phyloP scores from a whole-genome alignment of 2,329 filamentous ascomycete species.

The Byssochlamys sp. region DNA sequence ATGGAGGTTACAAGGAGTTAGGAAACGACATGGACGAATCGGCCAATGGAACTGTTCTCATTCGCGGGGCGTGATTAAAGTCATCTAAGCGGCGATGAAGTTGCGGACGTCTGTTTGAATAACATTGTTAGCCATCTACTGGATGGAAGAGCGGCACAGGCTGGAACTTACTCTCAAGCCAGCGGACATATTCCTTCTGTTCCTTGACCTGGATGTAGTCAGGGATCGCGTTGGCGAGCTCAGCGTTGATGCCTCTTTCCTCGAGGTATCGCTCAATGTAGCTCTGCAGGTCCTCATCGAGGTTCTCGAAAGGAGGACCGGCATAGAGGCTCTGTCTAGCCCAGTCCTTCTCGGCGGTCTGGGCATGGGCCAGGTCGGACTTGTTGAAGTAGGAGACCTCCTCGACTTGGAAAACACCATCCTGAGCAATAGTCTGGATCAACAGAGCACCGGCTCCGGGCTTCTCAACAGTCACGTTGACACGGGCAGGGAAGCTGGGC shows the following conservation, averaged over 20 bases:
- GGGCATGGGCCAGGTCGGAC: slow-evolving; percentile 64
- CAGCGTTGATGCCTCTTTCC: slow-evolving; percentile 81
- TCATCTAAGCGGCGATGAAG: slow-evolving; percentile 63
- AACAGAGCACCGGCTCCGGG: slow-evolving; percentile 72
- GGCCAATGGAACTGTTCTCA: neutral
- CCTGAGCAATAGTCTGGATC: slow-evolving; percentile 76
- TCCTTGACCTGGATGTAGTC: slow-evolving; percentile 98
- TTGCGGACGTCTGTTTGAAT: slow-evolving; percentile 58
- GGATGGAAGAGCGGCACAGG: slow-evolving; percentile 1
- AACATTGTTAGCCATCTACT: slow-evolving; percentile 13
- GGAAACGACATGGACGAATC: slow-evolving; percentile 1
- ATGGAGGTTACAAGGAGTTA: neutral
- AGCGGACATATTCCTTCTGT: slow-evolving; percentile 88
- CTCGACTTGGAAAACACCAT: slow-evolving; percentile 77
- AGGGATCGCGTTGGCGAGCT: slow-evolving; percentile 79
- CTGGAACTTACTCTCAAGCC: slow-evolving; percentile 60
- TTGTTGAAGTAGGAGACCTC: slow-evolving; percentile 83
- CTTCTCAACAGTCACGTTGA: slow-evolving; percentile 85
- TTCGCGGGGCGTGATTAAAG: neutral
- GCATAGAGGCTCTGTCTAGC: slow-evolving; percentile 70
- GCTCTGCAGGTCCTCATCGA: slow-evolving; percentile 90
- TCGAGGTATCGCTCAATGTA: slow-evolving; percentile 88
- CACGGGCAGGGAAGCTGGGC: slow-evolving; percentile 63
- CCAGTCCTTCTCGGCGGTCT: slow-evolving; percentile 67
- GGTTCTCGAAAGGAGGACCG: slow-evolving; percentile 82